phyloP scores from a whole-genome alignment of 1,284 basidiomycete species.

The Cryptococcus jaspeensis region DNA sequence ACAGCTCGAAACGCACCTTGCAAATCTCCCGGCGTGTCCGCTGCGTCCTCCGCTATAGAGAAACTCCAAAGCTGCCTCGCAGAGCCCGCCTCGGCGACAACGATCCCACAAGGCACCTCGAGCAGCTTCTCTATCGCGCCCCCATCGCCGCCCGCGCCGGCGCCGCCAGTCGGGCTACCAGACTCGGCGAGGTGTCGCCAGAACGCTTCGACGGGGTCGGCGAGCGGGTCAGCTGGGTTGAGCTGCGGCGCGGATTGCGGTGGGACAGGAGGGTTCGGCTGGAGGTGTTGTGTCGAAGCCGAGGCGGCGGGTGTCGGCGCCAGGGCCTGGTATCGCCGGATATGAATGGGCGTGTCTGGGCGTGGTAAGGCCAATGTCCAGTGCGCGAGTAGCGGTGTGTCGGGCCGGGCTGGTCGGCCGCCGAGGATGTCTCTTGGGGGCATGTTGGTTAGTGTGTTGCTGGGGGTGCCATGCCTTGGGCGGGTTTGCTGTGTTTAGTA shows the following conservation, averaged over 20 bases:
- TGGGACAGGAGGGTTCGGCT: conserved; percentile 3
- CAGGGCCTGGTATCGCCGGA: conserved; percentile 10
- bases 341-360: conserved; percentile 14
- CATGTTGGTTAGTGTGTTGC: too few relatives aligned
- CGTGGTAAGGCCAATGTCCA: conserved; percentile 32
- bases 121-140: neutral
- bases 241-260: neutral
- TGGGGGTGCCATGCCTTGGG: too few relatives aligned
- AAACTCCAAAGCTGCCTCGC: conserved; percentile 16
- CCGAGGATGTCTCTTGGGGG: neutral
- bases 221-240: conserved; percentile 11
- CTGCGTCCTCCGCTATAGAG: neutral
- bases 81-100: neutral
- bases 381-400: conserved; percentile 24
- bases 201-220: conserved; percentile 25
- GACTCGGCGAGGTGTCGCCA: conserved; percentile 26
- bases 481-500: too few relatives aligned
- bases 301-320: neutral
- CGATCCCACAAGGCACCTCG: conserved; percentile 5
- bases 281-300: too few relatives aligned
- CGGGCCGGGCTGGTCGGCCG: conserved; percentile 10
- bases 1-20: conserved; percentile 3
- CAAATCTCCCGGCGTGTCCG: neutral
- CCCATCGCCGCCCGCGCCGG: too few relatives aligned
- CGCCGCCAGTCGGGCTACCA: neutral